Conservation (phyloP, 441 rosid genomes). For the Adansonia grandidieri region DNA sequence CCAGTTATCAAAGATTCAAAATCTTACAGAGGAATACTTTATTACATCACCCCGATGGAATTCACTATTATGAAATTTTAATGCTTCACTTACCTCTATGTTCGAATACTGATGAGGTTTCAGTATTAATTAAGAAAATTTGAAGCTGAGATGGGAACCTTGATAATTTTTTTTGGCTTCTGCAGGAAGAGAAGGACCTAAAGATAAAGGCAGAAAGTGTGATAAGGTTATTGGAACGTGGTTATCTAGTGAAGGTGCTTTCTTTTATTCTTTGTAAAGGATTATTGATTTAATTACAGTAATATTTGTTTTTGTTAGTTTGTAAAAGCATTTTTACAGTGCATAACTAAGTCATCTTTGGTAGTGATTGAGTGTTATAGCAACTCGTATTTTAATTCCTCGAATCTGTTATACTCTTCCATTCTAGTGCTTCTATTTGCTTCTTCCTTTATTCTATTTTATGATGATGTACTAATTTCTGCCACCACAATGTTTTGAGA, state of each 20-base stretch:
- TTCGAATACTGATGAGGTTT: not conserved
- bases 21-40: not conserved
- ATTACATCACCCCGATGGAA: not conserved
- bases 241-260: slow-evolving; percentile 91
- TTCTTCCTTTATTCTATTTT: not conserved
- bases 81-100: not conserved
- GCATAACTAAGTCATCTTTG: not conserved
- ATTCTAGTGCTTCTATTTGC: not conserved
- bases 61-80: not conserved
- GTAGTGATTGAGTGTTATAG: not conserved
- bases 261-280: slow-evolving; percentile 3
- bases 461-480: not conserved
- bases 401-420: not conserved
- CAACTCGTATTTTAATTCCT: not conserved
- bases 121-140: not conserved
- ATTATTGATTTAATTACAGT: not conserved
- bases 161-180: slow-evolving; percentile 15
- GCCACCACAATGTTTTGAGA: not conserved
- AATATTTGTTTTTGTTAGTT: not conserved
- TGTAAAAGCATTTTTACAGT: not conserved
- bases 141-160: slow-evolving; percentile 6
- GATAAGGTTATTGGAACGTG: slow-evolving; percentile 71
- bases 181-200: slow-evolving; percentile 85
- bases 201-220: slow-evolving; percentile 69
- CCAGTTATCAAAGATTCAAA: not conserved